Percentiles rank a stretch among this genome's conserved stretches.
These are phyloP conservation scores for Tetrapisispora arboricola DNA, from an alignment of 805 yeast genomes.

Conservation along the genomic window DNA sequence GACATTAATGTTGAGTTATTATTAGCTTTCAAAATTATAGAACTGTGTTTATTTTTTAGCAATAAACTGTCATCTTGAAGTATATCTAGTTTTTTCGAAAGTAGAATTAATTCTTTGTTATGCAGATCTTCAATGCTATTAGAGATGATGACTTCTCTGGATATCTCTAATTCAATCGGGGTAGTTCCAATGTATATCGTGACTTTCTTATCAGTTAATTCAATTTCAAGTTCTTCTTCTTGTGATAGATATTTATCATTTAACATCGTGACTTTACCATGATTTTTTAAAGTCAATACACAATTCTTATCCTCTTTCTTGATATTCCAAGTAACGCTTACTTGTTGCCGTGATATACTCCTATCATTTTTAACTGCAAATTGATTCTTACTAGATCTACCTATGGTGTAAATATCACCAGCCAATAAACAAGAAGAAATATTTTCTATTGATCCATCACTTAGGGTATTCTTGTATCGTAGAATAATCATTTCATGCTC, in stretches of 20 bases:
- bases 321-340: slow-evolving; percentile 13
- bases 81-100: neutral
- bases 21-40: neutral
- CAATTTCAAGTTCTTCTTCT: slow-evolving; percentile 10
- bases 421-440: slow-evolving; percentile 14
- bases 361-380: slow-evolving; percentile 25
- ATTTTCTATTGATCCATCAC: slow-evolving; percentile 9
- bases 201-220: neutral
- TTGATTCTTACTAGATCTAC: slow-evolving; percentile 24
- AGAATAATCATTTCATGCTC: slow-evolving; percentile 19
- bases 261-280: slow-evolving; percentile 24
- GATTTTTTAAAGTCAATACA: slow-evolving; percentile 8
- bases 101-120: neutral
- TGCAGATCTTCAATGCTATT: neutral
- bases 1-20: neutral
- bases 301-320: slow-evolving; percentile 1
- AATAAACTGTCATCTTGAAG: neutral
- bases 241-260: slow-evolving; percentile 11
- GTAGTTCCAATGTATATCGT: slow-evolving; percentile 16
- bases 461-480: slow-evolving; percentile 14
- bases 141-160: neutral
- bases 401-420: slow-evolving; percentile 13
- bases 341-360: slow-evolving; percentile 26
- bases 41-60: neutral
- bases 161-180: slow-evolving; percentile 7